Evolutionary conservation across 176 grass and related monocot species (phyloP).

Genomic region (Musa schizocarpa): DNA sequence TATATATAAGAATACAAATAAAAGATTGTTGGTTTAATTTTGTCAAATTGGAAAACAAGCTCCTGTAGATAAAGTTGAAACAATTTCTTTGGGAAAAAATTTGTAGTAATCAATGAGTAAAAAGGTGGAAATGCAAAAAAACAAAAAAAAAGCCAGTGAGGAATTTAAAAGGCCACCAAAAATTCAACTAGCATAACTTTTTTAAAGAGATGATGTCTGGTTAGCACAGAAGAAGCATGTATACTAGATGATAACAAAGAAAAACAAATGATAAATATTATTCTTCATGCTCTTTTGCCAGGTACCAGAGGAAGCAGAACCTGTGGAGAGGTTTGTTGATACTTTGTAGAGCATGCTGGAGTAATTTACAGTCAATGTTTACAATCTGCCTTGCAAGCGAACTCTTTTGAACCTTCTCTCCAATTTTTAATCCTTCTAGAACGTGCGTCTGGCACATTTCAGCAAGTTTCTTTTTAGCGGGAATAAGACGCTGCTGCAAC

Average conservation of each 20-base stretch:
- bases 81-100: too few species aligned
- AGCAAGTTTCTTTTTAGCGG: conserved; percentile 65
- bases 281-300: background rate
- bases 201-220: too few species aligned
- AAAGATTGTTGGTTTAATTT: background rate
- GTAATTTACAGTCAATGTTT: conserved; percentile 61
- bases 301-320: conserved; percentile 14
- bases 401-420: conserved; percentile 60
- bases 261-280: background rate
- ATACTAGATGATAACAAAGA: background rate
- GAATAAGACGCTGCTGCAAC: conserved; percentile 44
- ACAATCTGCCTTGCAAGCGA: conserved; percentile 70
- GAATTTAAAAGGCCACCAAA: too few species aligned
- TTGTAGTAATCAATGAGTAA: too few species aligned
- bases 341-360: conserved; percentile 66
- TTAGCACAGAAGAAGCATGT: background rate
- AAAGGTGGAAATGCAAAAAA: too few species aligned
- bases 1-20: background rate
- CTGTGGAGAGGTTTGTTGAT: conserved; percentile 40
- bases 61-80: background rate
- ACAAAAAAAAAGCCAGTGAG: too few species aligned
- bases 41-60: background rate
- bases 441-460: conserved; percentile 79
- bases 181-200: too few species aligned
- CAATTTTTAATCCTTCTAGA: conserved; percentile 62